phyloP scores from a whole-genome alignment of 2,329 filamentous ascomycete species.

The Helicocarpus griseus region DNA sequence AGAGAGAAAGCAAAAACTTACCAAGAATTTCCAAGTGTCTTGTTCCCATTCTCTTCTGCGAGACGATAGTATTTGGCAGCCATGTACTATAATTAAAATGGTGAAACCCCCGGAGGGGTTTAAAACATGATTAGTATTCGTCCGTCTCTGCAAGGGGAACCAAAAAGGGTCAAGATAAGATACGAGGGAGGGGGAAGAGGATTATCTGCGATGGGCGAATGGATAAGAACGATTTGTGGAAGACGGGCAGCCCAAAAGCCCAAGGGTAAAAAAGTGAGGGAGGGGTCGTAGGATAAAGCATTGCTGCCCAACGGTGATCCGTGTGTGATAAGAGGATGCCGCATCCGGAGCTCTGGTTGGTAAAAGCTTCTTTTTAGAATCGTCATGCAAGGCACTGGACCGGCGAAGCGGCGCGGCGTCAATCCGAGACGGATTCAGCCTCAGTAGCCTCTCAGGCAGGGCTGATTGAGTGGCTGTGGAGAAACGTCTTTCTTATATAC shows the following conservation, averaged over 20 bases:
- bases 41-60: conserved; percentile 79
- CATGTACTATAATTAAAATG: conserved; percentile 27
- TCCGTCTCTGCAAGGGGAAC: not conserved
- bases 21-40: conserved; percentile 90
- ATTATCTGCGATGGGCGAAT: not conserved
- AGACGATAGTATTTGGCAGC: conserved; percentile 86
- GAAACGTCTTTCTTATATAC: not conserved
- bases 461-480: not conserved
- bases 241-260: conserved; percentile 3
- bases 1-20: conserved; percentile 34
- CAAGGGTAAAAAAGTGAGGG: conserved; percentile 13
- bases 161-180: not conserved
- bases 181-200: not conserved
- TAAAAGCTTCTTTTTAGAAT: not conserved
- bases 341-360: conserved; percentile 4
- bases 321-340: conserved; percentile 18
- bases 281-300: conserved; percentile 14
- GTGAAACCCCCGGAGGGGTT: no score
- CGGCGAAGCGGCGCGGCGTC: not conserved
- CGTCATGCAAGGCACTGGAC: conserved; percentile 6
- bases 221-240: conserved; percentile 9
- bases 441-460: not conserved
- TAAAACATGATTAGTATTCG: conserved; percentile 6
- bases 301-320: conserved; percentile 24
- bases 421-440: not conserved